Base-by-base conservation (phyloP, 371 early-diverging fungal species). In the Mucor mucedo region DNA sequence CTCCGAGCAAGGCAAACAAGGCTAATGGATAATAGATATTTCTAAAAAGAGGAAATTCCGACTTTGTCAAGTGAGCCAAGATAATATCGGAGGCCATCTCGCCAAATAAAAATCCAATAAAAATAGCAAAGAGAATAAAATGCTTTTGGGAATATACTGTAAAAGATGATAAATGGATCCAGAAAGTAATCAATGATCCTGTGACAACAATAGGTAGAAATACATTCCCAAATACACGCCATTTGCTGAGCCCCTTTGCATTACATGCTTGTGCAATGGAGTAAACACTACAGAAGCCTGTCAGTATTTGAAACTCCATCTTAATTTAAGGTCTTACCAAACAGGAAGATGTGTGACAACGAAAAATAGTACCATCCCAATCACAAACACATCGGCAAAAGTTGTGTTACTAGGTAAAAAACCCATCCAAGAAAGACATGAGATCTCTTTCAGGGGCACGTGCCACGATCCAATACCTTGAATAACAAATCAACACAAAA, bases 21-120 rank as follows among this genome's bases (percentile, higher is more conserved):
- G 16, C 21, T n/a, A 67, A 58, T 1, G 63, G 40, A 10, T 30
- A 14, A 48, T 52, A 54, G n/a, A 70, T 58, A 21, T 52, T 65
- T 13, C 39, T 49, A n/a, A 87, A 91, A 64, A 80, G 83, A 32
- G 95, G 96, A 74, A 87, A 96, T 21, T 82, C 79, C 61, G 83
- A 84, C 74, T 89, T 89, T 28, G 93, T 95, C 38, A 96, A 84
- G 66, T 95, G 95, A 29, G 94, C 92, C 65, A 94, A 68, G 54
- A 95, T 94, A 66, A 96, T 95, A 71, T 90, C 89, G 68, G 94
- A 93, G 50, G 93, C 92, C 73, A 95, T 91, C 52, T 93, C 84
- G 9, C 95, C 95, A 84, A 95, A 94, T 5, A 89, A 85, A 47
- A 91, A 77, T 13, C 94, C 93, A 16, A 80, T 80, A n/a, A 89